Evolutionary conservation across 2,329 filamentous ascomycete genomes (phyloP), one percentile per base, ranked within the genome.

Genomic region (Whalleya microplaca): DNA sequence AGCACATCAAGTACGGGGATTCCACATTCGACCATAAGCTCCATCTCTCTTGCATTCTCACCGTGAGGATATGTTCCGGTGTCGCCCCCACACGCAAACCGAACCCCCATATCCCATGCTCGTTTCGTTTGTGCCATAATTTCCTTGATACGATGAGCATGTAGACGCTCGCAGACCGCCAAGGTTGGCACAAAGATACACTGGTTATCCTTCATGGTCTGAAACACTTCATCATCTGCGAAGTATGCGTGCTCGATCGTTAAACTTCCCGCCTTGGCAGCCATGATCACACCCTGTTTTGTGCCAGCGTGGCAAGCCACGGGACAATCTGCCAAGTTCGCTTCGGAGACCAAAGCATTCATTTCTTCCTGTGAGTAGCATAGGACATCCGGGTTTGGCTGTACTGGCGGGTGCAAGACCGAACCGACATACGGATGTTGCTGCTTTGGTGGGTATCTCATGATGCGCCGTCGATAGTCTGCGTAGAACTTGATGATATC

Each of bases 31-130:
- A 79, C 63, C 72, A 83, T 72, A 14, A 83, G 68, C 65, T 84
- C 81, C 56, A 82, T 63, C 65, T 84, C 81, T 10, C 79, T 63
- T 0, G 68, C 77, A 49, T 79, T 78, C 14, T 81, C 71, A 1
- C 81, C 81, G 51, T 83, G 81, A 1, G 76, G 68, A 53, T 79
- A 77, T 0, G 79, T 75, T 1, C 81, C 80, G 0, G 80, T 82
- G 54, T 82, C 80, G 0, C 80, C 80, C 0, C 81, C 80, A 18
- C 73, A 73, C 0, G 79, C 80, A 9, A 84, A 56, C 42, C 74
- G 73, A 14, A 82, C 75, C 0, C 80, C 80, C 7, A 69, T 43
- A 2, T 79, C 73, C 51, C 72, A 73, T 0, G 79, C 81, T 21
- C 61, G 64, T 62, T 76, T 78, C 0, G 74, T 72, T 19, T 74